Percentiles rank a stretch among this genome's conserved stretches.
These are phyloP conservation scores for Tricholoma hemisulphureum DNA, from an alignment of 768 basidiomycete species.

Conservation along the genomic window DNA sequence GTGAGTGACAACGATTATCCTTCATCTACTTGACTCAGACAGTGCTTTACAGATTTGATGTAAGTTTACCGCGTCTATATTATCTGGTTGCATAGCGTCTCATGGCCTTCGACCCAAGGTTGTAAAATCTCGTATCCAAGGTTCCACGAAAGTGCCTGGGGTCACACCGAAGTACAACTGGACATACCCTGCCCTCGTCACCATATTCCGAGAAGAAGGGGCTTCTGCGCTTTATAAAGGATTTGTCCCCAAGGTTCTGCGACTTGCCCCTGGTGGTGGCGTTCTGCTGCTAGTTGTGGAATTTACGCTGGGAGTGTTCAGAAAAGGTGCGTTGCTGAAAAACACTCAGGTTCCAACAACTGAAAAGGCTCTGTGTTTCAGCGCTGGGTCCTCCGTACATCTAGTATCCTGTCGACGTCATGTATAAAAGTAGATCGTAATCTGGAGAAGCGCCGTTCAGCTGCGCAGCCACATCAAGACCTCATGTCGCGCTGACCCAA, in stretches of 20 bases:
- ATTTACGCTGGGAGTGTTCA: conserved; percentile 74
- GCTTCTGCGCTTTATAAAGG: conserved; percentile 87
- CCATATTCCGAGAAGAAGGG: conserved; percentile 87
- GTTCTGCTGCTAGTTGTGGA: conserved; percentile 93
- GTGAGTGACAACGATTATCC: conserved; percentile 37
- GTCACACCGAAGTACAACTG: conserved; percentile 88
- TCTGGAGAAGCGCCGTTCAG: background rate
- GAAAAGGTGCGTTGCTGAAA: conserved; percentile 50
- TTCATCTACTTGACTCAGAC: background rate
- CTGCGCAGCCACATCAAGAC: background rate
- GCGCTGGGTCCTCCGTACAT: conserved; percentile 52
- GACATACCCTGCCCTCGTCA: conserved; percentile 86
- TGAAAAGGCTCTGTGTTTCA: conserved; percentile 11
- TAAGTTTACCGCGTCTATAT: conserved; percentile 17
- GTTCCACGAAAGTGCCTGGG: conserved; percentile 60
- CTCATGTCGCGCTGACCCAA: background rate
- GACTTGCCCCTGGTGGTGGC: conserved; percentile 94
- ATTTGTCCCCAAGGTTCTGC: conserved; percentile 91
- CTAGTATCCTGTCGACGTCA: conserved; percentile 20
- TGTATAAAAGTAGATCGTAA: background rate
- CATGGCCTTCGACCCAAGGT: background rate
- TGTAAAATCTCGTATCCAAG: conserved; percentile 94
- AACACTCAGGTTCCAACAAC: background rate
- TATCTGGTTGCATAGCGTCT: background rate
- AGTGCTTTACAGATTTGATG: conserved; percentile 43